These are phyloP conservation scores for Tylopilus vinaceipallidus DNA, from an alignment of 768 basidiomycete species.

Conservation along the genomic window DNA sequence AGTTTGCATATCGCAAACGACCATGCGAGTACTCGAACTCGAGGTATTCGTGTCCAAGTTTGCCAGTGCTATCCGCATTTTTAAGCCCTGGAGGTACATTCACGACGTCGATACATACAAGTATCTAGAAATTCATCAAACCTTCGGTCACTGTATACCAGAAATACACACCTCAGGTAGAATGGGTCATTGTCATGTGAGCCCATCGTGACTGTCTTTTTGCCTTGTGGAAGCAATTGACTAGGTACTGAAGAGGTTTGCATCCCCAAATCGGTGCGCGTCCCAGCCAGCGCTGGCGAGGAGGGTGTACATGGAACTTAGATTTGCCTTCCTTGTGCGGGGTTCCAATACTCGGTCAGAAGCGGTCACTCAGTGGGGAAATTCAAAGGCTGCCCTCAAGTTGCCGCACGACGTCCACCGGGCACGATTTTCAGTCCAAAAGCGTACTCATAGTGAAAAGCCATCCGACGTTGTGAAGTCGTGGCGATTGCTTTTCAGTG, in stretches of 20 bases:
- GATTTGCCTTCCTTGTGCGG: too few species aligned
- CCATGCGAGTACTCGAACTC: constrained; percentile 99
- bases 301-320: too few species aligned
- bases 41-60: constrained; percentile 96
- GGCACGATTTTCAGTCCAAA: not conserved
- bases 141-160: not conserved
- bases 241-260: too few species aligned
- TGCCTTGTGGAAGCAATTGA: too few species aligned
- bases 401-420: not conserved
- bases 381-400: constrained; percentile 2
- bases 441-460: constrained; percentile 4
- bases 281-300: too few species aligned
- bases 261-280: too few species aligned
- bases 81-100: not conserved
- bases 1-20: constrained; percentile 95
- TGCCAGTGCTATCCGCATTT: constrained; percentile 60
- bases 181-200: constrained; percentile 68
- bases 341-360: too few species aligned
- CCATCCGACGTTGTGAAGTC: not conserved
- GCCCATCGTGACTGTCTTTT: too few species aligned
- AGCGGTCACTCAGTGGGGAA: too few species aligned
- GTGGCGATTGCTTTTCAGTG: constrained; percentile 5
- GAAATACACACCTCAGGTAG: constrained; percentile 63
- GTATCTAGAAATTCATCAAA: constrained; percentile 40
- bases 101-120: constrained; percentile 39